A percentile compares a stretch with the other conserved stretches of the same genome.
These are phyloP conservation scores for Aureobasidium vineae DNA, from an alignment of 2,329 filamentous ascomycete genomes.

Conservation along the genomic window DNA sequence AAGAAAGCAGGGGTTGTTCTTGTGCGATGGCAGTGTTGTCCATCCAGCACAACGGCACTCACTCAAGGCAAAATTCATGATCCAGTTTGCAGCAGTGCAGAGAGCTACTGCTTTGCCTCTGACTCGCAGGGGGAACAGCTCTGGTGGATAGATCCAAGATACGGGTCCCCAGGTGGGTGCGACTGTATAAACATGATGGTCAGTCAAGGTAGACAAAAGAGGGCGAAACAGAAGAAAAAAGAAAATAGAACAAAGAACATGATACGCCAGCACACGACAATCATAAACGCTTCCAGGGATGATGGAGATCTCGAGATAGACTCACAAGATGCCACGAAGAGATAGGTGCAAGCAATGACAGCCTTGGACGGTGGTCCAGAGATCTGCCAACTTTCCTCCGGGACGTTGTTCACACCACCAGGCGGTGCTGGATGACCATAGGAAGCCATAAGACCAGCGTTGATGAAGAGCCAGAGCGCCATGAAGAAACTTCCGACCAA, in stretches of 20 bases:
- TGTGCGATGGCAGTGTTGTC: too few relatives aligned
- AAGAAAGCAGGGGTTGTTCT: too few relatives aligned
- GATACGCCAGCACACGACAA: too few relatives aligned
- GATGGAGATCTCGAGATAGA: too few relatives aligned
- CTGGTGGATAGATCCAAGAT: constrained; percentile 52
- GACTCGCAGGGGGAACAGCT: constrained; percentile 61
- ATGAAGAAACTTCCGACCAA: constrained; percentile 64
- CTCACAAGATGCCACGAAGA: constrained; percentile 64
- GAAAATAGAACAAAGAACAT: too few relatives aligned
- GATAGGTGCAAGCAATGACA: constrained; percentile 68
- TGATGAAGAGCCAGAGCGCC: constrained; percentile 61
- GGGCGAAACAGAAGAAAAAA: too few relatives aligned
- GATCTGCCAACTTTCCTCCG: constrained; percentile 45
- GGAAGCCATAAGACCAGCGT: constrained; percentile 60
- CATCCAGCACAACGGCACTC: not conserved
- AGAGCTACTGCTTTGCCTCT: constrained; percentile 65
- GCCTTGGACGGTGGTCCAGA: constrained; percentile 43
- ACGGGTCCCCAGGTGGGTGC: constrained; percentile 64
- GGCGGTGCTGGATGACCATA: constrained; percentile 50
- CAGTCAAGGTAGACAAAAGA: too few relatives aligned
- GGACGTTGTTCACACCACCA: constrained; percentile 43
- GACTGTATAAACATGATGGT: constrained; percentile 31
- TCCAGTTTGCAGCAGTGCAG: constrained; percentile 61
- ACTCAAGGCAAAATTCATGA: constrained; percentile 26
- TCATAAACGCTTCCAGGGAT: too few relatives aligned